These are phyloP conservation scores for Aechmea fasciata DNA, from an alignment of 176 grass and related monocot genomes.

Conservation along the genomic window DNA sequence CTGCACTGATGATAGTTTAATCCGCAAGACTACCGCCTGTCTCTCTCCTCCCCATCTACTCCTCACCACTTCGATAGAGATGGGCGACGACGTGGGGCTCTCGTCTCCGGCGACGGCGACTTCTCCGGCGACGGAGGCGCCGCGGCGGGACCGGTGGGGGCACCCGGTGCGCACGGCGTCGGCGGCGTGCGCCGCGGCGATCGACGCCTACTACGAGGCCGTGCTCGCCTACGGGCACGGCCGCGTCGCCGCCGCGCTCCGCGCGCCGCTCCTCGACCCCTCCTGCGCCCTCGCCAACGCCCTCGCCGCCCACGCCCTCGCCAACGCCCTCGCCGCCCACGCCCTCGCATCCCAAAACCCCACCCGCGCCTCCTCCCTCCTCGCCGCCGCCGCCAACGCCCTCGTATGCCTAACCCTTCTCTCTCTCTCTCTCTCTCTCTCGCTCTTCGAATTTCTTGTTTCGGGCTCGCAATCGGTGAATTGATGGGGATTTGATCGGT, in stretches of 20 bases:
- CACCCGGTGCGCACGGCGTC: conserved; percentile 50
- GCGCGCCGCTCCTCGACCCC: conserved; percentile 34
- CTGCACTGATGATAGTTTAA: no score
- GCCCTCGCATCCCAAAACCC: conserved; percentile 25
- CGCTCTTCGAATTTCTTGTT: neutral
- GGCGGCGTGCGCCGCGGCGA: conserved; percentile 37
- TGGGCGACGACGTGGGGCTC: no score
- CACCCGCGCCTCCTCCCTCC: conserved; percentile 19
- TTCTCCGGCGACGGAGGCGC: neutral
- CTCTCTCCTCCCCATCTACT: no score
- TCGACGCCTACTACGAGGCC: conserved; percentile 50
- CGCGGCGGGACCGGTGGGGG: conserved; percentile 46
- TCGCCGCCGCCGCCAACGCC: conserved; percentile 31
- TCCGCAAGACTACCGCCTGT: no score
- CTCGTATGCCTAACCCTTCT: conserved; percentile 25
- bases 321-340: conserved; percentile 38
- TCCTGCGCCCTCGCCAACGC: conserved; percentile 39
- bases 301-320: conserved; percentile 39
- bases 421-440: neutral
- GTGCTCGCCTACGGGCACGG: conserved; percentile 36
- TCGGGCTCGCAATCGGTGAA: neutral
- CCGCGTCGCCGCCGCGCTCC: conserved; percentile 25
- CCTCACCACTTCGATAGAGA: neutral
- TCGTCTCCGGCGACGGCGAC: neutral
- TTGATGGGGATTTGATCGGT: neutral